These are phyloP conservation scores for Flaveria trinervia DNA, from an alignment of 129 eudicot genomes.

Conservation along the genomic window DNA sequence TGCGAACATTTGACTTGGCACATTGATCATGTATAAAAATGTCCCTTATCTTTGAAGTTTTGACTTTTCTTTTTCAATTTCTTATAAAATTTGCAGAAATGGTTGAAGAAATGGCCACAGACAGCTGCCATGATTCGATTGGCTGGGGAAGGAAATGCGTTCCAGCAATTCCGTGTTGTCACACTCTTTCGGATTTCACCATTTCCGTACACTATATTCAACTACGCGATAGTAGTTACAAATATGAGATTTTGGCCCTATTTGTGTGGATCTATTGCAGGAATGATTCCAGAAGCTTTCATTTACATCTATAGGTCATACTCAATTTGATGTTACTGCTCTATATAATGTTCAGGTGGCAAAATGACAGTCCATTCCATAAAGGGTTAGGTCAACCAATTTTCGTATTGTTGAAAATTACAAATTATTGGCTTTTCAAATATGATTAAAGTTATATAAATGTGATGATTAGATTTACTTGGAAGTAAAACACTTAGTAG, in stretches of 20 bases:
- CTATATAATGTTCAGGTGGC: background rate
- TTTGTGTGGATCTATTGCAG: slow-evolving; percentile 77
- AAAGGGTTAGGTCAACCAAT: background rate
- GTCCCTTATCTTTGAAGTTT: background rate
- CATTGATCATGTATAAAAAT: background rate
- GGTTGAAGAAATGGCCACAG: slow-evolving; percentile 93
- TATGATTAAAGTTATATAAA: background rate
- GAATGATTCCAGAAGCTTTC: slow-evolving; percentile 95
- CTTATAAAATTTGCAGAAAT: slow-evolving; percentile 49
- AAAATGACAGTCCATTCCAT: background rate
- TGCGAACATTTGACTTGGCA: slow-evolving; percentile 5
- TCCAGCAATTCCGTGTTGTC: slow-evolving; percentile 82
- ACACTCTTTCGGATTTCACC: slow-evolving; percentile 87
- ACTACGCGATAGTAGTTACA: slow-evolving; percentile 87
- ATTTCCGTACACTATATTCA: slow-evolving; percentile 90
- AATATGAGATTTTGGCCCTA: slow-evolving; percentile 92
- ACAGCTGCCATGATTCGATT: slow-evolving; percentile 83
- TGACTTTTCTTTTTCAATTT: background rate
- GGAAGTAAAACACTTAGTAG: background rate
- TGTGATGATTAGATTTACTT: background rate
- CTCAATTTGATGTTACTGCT: background rate
- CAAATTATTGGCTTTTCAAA: background rate
- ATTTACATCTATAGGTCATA: slow-evolving; percentile 79
- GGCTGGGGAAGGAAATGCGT: slow-evolving; percentile 86
- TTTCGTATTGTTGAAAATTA: background rate